Evolutionary conservation across 2,329 filamentous ascomycete genomes (phyloP).

Genomic region (Geoglossum cookeanum): DNA sequence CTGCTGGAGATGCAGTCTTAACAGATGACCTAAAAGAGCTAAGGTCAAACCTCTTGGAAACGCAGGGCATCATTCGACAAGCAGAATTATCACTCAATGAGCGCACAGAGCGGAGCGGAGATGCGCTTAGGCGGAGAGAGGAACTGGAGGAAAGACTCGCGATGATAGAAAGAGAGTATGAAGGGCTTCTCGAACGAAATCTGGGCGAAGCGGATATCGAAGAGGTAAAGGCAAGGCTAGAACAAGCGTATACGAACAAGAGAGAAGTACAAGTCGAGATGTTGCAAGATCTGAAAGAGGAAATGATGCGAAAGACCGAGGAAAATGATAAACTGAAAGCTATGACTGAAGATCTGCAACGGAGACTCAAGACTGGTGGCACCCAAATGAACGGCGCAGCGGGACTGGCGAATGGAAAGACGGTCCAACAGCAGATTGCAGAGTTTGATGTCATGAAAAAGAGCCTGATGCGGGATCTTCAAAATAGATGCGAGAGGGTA

Average conservation of each 20-base stretch:
- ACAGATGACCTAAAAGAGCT: constrained; percentile 66
- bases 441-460: constrained; percentile 99
- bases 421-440: constrained; percentile 89
- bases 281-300: constrained; percentile 56
- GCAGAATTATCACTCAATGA: constrained; percentile 74
- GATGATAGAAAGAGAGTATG: constrained; percentile 62
- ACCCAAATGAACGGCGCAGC: constrained; percentile 39
- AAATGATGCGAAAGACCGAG: constrained; percentile 56
- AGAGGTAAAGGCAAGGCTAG: constrained; percentile 63
- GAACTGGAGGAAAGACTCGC: constrained; percentile 63
- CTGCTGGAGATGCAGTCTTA: constrained; percentile 58
- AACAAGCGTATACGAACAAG: constrained; percentile 56
- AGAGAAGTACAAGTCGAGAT: constrained; percentile 55
- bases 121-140: constrained; percentile 41
- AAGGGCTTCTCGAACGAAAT: constrained; percentile 62
- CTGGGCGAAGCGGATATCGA: constrained; percentile 61
- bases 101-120: constrained; percentile 42
- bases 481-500: constrained; percentile 89
- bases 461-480: constrained; percentile 92
- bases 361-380: constrained; percentile 45
- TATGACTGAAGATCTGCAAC: constrained; percentile 63
- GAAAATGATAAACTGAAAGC: constrained; percentile 68
- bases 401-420: constrained; percentile 44
- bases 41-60: constrained; percentile 62
- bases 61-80: constrained; percentile 81